Evolutionary conservation across 1,284 basidiomycete species (phyloP), one percentile per base, ranked within the genome.

Genomic region (Bondarzewia mesenterica): DNA sequence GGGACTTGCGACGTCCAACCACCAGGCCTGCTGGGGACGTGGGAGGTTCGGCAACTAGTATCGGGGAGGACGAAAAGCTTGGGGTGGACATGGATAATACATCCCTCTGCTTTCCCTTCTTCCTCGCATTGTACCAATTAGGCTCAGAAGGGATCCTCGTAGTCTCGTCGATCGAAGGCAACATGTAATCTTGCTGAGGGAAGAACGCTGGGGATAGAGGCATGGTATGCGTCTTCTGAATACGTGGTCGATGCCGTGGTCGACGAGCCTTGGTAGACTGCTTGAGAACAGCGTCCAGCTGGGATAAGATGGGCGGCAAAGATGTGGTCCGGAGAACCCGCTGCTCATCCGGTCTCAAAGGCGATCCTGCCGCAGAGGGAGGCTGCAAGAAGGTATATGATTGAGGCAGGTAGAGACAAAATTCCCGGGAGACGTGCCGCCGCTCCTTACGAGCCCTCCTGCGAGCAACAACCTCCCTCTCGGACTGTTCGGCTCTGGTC

Each of bases 1-100:
- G 1, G 94, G 93, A 57, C 86, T 93, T 16, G 89, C 79, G 2
- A 97, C 82, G 61, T 98, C 93, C 22, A 98, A 68, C 82, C 93
- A 97, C 94, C 93, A 97, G 10, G 89, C 83, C 49, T 77, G 74
- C 15, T 61, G 52, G 43, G 44, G 32, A n/a, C 10, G 32, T 35
- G 32, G 32, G 32, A 8, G 32, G 32, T 8, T 35, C 32, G 10
- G 32, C 10, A n/a, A n/a, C n/a, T n/a, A n/a, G n/a, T n/a, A n/a
- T n/a, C n/a, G n/a, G n/a, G n/a, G n/a, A n/a, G n/a, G n/a, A n/a
- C n/a, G n/a, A n/a, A n/a, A n/a, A n/a, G n/a, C n/a, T n/a, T n/a
- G n/a, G n/a, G n/a, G n/a, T n/a, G 32, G 32, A 35, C 10, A n/a
- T n/a, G n/a, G 32, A 8, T 8, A 40, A 41, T 6, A 51, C 40